These are phyloP conservation scores for Phytopythium montanum DNA, from an alignment of 352 stramenopile genomes.

Conservation along the genomic window DNA sequence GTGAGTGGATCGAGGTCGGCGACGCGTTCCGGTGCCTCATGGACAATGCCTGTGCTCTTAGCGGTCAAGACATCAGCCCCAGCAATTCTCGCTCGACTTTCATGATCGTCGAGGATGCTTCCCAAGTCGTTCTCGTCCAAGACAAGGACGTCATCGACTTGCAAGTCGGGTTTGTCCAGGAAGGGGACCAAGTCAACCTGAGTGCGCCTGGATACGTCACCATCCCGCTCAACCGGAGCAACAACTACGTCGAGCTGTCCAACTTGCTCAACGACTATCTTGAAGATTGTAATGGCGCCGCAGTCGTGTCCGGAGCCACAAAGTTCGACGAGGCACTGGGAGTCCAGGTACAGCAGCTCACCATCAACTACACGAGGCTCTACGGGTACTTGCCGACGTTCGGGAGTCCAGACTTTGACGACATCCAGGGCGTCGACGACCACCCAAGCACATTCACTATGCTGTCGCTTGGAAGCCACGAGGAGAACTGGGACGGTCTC, in stretches of 20 bases:
- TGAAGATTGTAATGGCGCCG: neutral
- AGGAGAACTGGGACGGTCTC: conserved; percentile 4
- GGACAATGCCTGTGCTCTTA: conserved; percentile 11
- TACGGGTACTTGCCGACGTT: neutral
- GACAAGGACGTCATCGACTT: conserved; percentile 1
- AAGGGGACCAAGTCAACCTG: neutral
- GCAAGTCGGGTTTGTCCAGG: neutral
- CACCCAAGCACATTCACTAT: conserved; percentile 4
- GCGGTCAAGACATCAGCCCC: neutral
- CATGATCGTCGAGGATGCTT: neutral
- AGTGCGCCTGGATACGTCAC: neutral
- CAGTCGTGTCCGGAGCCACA: neutral
- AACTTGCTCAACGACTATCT: conserved; percentile 2
- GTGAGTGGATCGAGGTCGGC: neutral
- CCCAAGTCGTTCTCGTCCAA: neutral
- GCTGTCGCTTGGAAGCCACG: conserved; percentile 9
- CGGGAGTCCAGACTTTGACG: neutral
- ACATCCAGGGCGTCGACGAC: neutral
- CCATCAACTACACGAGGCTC: conserved; percentile 1
- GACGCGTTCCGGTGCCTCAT: conserved; percentile 8
- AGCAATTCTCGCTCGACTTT: neutral
- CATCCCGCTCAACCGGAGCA: neutral
- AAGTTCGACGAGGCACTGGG: conserved; percentile 2
- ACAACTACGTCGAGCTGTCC: neutral
- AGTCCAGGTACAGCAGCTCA: conserved; percentile 4